A percentile compares a stretch with the other conserved stretches of the same genome.
Conservation (phyloP, 257 asterid species). For the Galeopsis tetrahit region DNA sequence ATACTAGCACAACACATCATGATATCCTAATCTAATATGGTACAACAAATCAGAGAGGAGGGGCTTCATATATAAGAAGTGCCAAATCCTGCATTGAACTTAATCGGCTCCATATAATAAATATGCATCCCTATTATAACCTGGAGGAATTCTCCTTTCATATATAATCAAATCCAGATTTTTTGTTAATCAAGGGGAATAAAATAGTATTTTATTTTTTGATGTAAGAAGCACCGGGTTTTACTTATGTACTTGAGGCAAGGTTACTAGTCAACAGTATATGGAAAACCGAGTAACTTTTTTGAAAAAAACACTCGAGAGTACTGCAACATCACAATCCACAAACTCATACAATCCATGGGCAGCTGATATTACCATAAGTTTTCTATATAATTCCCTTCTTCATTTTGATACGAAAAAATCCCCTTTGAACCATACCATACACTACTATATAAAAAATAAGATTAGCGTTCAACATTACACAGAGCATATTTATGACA, state of each 20-base stretch:
- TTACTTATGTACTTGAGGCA: background rate
- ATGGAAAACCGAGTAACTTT: too few species aligned
- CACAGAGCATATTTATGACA: background rate
- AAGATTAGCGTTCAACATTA: conserved; percentile 8
- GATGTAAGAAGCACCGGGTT: background rate
- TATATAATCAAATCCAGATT: too few species aligned
- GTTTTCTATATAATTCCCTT: background rate
- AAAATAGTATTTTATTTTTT: too few species aligned
- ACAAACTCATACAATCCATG: conserved; percentile 18
- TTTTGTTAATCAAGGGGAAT: too few species aligned
- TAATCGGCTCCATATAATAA: too few species aligned
- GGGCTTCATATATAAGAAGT: background rate
- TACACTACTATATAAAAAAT: background rate
- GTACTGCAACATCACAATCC: too few species aligned
- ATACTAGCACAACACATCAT: background rate
- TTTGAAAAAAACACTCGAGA: too few species aligned
- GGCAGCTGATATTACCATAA: background rate
- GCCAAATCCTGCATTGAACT: too few species aligned
- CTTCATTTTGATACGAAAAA: background rate
- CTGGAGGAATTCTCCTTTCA: too few species aligned
- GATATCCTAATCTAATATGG: too few species aligned
- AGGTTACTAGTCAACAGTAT: background rate
- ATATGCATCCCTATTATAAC: too few species aligned
- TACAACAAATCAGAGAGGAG: background rate
- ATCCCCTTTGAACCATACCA: background rate